Base-by-base conservation (phyloP, 306 rosid genomes). In the Rubus idaeus region DNA sequence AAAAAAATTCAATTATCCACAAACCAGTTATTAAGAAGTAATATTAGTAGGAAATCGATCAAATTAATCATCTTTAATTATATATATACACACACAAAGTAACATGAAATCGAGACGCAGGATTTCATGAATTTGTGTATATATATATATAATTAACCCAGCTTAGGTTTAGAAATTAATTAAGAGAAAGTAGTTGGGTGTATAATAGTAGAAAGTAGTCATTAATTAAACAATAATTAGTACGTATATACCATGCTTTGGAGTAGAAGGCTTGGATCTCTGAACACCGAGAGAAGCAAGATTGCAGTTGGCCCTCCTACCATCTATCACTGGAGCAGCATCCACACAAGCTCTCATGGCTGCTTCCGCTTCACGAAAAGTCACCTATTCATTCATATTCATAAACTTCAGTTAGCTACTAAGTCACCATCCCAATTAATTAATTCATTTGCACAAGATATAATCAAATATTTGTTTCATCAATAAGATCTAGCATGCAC, bases 281-380 rank as follows among this genome's bases (percentile, higher is more conserved):
- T 95, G 99, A 70, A 93, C 97, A 57, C 99, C 99, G 83, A 92
- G 79, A 82, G 99, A 95, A 84, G 99, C 99, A 57, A 95, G 99
- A 79, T 95, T 95, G 89, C 99, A 95, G 47, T 95, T 95, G 30
- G 99, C 99, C 79, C 97, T 87, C 69, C 99, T 88, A 1, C 99
- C 97, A 60, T 95, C 99, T 57, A 95, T 95, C 45, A 95, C 96
- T 0, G 99, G 99, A 67, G 99, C 89, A 71, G 99, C 93, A 80
- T 95, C 99, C 26, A 95, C 99, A 57, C 99, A 95, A 74, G 99
- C 99, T 78, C 96, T 95, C 99, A 89, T 90, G 39, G 99, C 99
- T 6, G 99, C 92, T 26, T 95, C 99, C 0, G 97, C 87, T 64
- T 95, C 99, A 0, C 97, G 88, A 70, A 92, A 95, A 11, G 99